A percentile compares a stretch with the other conserved stretches of the same genome.
Evolutionary conservation across 2,329 filamentous ascomycete genomes (phyloP).

Genomic region (Penicillium sp.): DNA sequence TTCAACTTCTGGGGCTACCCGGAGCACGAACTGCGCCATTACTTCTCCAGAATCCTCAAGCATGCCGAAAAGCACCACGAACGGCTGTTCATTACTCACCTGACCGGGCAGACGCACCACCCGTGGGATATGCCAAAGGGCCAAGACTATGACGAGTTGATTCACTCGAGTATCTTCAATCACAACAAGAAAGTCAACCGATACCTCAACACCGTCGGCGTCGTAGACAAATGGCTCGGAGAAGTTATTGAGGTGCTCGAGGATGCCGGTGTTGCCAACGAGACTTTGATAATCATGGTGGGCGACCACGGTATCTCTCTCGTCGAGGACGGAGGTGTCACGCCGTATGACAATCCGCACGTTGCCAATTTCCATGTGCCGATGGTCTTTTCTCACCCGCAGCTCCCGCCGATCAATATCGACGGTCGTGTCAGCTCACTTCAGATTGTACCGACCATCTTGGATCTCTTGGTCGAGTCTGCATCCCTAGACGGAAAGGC

Average conservation of each 20-base stretch:
- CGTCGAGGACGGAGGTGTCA: conserved; percentile 17
- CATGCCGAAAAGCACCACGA: conserved; percentile 21
- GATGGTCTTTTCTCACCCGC: conserved; percentile 21
- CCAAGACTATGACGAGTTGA: conserved; percentile 18
- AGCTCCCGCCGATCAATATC: conserved; percentile 20
- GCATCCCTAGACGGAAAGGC: conserved; percentile 36
- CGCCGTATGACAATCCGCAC: conserved; percentile 22
- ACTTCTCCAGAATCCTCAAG: conserved; percentile 20
- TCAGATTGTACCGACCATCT: conserved; percentile 44
- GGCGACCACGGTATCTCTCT: conserved; percentile 23
- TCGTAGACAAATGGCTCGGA: conserved; percentile 22
- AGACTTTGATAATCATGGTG: conserved; percentile 21
- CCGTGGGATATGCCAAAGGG: conserved; percentile 22
- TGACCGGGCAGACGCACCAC: conserved; percentile 26
- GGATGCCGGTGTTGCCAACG: conserved; percentile 19
- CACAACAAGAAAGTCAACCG: conserved; percentile 13
- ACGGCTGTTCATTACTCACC: conserved; percentile 25
- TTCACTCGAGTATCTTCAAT: conserved; percentile 13
- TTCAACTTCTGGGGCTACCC: conserved; percentile 24
- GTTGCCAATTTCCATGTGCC: conserved; percentile 21
- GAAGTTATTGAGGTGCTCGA: conserved; percentile 17
- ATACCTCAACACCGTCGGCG: conserved; percentile 21
- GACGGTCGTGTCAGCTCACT: conserved; percentile 19
- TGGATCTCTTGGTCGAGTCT: conserved; percentile 43
- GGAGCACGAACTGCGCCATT: conserved; percentile 20